Conservation (phyloP, 805 yeast genomes). For the Suhomyces vadensis region DNA sequence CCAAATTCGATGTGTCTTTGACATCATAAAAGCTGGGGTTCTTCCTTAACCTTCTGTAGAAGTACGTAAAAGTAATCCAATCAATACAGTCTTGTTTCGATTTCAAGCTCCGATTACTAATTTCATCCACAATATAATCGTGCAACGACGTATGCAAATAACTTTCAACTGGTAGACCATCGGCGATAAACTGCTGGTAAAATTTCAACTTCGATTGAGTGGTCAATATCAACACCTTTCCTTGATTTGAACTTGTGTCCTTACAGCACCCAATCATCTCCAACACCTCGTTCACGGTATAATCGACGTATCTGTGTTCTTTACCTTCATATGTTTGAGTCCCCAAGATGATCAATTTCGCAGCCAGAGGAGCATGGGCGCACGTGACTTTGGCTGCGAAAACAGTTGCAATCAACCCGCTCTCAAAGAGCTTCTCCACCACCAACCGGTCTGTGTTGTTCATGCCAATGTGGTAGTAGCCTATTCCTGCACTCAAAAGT, state of each 20-base stretch:
- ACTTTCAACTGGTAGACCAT: conserved; percentile 85
- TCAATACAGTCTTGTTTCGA: conserved; percentile 85
- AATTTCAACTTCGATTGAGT: conserved; percentile 55
- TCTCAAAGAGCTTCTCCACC: conserved; percentile 52
- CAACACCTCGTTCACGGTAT: conserved; percentile 59
- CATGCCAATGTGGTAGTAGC: conserved; percentile 63
- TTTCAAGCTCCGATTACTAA: conserved; percentile 62
- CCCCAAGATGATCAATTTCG: conserved; percentile 62
- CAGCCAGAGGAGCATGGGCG: conserved; percentile 50
- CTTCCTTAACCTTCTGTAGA: conserved; percentile 73
- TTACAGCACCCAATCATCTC: conserved; percentile 64
- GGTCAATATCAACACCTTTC: conserved; percentile 56
- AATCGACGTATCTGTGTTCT: conserved; percentile 70
- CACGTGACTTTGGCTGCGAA: conserved; percentile 63
- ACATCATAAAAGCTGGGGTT: conserved; percentile 93
- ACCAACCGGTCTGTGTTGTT: conserved; percentile 49
- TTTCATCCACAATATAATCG: conserved; percentile 73
- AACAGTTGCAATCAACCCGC: conserved; percentile 55
- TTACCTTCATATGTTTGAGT: conserved; percentile 72
- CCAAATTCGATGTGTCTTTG: conserved; percentile 58
- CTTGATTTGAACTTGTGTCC: conserved; percentile 21
- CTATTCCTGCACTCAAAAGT: conserved; percentile 61
- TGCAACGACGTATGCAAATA: conserved; percentile 55
- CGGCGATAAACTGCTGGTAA: conserved; percentile 68
- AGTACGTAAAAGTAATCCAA: conserved; percentile 82